Evolutionary conservation across 306 rosid species (phyloP).

Genomic region (Carpinus viminea): DNA sequence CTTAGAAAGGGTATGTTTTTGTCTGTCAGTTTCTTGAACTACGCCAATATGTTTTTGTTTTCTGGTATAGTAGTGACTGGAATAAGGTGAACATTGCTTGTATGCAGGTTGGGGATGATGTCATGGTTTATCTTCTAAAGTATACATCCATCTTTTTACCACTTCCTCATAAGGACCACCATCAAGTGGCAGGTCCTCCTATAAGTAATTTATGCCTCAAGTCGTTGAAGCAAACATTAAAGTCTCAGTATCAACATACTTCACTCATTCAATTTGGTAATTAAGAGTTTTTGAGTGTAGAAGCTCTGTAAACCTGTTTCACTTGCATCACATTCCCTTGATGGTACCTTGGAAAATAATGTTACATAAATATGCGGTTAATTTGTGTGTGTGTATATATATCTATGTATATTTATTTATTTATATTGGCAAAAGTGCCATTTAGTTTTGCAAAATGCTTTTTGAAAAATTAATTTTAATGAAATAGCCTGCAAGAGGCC

Average conservation of each 20-base stretch:
- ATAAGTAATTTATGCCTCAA: constrained; percentile 42
- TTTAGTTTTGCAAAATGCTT: neutral
- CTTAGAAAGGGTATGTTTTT: constrained; percentile 65
- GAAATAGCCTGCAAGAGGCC: neutral
- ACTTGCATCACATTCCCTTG: neutral
- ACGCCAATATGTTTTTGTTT: constrained; percentile 1
- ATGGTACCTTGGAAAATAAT: neutral
- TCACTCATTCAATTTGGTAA: constrained; percentile 44
- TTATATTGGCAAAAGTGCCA: neutral
- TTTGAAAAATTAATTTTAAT: neutral
- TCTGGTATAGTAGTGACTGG: neutral
- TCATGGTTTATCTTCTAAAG: constrained; percentile 55
- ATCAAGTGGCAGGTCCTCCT: constrained; percentile 74
- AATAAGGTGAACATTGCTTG: constrained; percentile 19
- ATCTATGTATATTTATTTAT: neutral
- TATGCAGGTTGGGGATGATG: constrained; percentile 64
- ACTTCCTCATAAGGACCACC: constrained; percentile 42
- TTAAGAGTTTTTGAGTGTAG: neutral
- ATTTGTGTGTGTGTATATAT: neutral
- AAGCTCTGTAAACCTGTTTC: constrained; percentile 11
- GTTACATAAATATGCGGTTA: neutral
- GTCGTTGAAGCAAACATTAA: constrained; percentile 21
- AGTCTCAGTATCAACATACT: constrained; percentile 32
- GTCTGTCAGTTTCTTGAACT: neutral
- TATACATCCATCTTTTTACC: constrained; percentile 66